A percentile compares a stretch with the other conserved stretches of the same genome.
Evolutionary conservation across 2,329 filamentous ascomycete species (phyloP).

Genomic region (Cladosporium austrohemisphaericum): DNA sequence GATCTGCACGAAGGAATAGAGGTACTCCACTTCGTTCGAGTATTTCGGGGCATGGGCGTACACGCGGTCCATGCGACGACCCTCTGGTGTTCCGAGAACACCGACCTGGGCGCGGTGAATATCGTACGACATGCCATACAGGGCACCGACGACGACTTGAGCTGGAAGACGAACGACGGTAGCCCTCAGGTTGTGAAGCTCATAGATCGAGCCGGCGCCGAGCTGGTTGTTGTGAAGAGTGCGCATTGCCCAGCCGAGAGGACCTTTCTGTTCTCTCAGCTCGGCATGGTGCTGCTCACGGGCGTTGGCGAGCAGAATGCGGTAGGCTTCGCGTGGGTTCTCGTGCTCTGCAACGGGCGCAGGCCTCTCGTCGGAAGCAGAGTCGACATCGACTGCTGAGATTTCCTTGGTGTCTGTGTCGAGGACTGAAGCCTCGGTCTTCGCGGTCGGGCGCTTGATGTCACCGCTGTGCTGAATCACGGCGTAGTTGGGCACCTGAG

Average conservation of each 20-base stretch:
- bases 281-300: slow-evolving; percentile 59
- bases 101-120: slow-evolving; percentile 74
- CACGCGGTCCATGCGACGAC: slow-evolving; percentile 61
- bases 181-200: slow-evolving; percentile 65
- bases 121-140: slow-evolving; percentile 78
- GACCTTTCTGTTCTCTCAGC: slow-evolving; percentile 60
- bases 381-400: slow-evolving; percentile 8
- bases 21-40: slow-evolving; percentile 60
- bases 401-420: slow-evolving; percentile 13
- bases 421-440: slow-evolving; percentile 25
- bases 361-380: slow-evolving; percentile 2
- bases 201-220: slow-evolving; percentile 71
- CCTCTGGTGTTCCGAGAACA: slow-evolving; percentile 68
- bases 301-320: slow-evolving; percentile 57
- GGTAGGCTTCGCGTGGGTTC: slow-evolving; percentile 47
- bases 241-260: slow-evolving; percentile 81
- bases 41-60: slow-evolving; percentile 57
- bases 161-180: slow-evolving; percentile 65
- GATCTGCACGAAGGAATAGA: slow-evolving; percentile 64
- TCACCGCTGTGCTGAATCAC: slow-evolving; percentile 63
- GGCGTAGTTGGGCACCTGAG: slow-evolving; percentile 69
- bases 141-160: slow-evolving; percentile 56
- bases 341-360: slow-evolving; percentile 26
- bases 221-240: slow-evolving; percentile 72
- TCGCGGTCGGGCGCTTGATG: slow-evolving; percentile 29